Evolutionary conservation across 805 yeast species (phyloP), one percentile per base, ranked within the genome.

Genomic region (Maudiozyma turicensis): DNA sequence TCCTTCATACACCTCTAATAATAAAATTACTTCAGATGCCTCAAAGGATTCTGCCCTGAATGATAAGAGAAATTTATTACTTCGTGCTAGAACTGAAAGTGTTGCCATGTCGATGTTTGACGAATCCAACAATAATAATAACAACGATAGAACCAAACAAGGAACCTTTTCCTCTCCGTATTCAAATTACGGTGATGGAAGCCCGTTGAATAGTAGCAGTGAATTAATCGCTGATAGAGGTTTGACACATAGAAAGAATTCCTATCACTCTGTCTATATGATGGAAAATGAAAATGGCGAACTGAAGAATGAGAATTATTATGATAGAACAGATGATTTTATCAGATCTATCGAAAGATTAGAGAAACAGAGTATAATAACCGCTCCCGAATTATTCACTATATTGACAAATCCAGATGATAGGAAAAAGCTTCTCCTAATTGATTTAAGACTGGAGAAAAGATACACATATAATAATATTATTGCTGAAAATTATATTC

Each of bases 351-450:
- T 64, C 42, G 58, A 62, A 42, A 54, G 61, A 34, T 47, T 64
- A 37, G 67, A 65, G 44, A 63, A 58, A 44, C 91, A 85, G 60
- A 91, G 93, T 3, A 59, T 65, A 11, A 64, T 70, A 5, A 60
- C 75, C 0, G 59, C 75, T 8, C 68, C 65, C 30, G 65, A 69
- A 64, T 58, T 78, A 3, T 61, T 78, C 48, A 66, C 74, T 4
- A 70, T 72, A 14, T 63, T 79, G 46, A 70, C 67, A 47, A 70
- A 68, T 49, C 74, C 74, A 32, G 71, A 78, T 49, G 75, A 74
- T 38, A 76, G 78, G 1, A 40, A 52, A 2, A 54, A 54, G 26
- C 20, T 63, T 26, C 50, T 75, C 26, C 47, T 75, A 6, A 60
- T 74, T 43, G 78, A 75, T 56, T 51, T 75, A 14, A 61, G 78